Evolutionary conservation across 1,284 basidiomycete genomes (phyloP).

Genomic region (Agroathelia rolfsii): DNA sequence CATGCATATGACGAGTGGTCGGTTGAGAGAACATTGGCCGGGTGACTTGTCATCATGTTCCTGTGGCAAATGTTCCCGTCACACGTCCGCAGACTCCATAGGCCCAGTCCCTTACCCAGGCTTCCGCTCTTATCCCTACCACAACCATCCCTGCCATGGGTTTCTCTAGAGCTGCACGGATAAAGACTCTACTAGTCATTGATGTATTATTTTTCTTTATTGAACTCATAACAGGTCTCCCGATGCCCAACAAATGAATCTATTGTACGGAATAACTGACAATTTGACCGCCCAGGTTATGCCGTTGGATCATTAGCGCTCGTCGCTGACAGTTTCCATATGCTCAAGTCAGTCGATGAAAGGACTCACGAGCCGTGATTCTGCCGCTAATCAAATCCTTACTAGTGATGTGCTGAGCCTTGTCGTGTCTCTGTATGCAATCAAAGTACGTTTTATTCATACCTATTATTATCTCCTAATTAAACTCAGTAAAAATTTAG

Average conservation of each 20-base stretch:
- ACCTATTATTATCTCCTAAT: conserved; percentile 7
- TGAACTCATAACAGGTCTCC: conserved; percentile 74
- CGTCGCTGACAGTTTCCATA: conserved; percentile 96
- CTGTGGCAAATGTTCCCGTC: too few species aligned
- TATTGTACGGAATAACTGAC: background rate
- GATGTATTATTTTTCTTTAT: conserved; percentile 90
- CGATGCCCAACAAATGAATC: conserved; percentile 3
- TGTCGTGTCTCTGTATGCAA: conserved; percentile 92
- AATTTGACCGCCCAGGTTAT: conserved; percentile 52
- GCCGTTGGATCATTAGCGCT: conserved; percentile 90
- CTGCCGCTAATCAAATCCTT: conserved; percentile 11
- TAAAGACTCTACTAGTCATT: conserved; percentile 74
- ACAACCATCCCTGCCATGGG: conserved; percentile 28
- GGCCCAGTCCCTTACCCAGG: conserved; percentile 3
- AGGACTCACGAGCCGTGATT: too few species aligned
- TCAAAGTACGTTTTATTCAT: conserved; percentile 53
- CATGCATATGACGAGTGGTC: too few species aligned
- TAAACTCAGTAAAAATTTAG: too few species aligned
- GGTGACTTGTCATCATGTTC: too few species aligned
- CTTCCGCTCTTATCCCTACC: conserved; percentile 4
- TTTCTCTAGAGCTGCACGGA: conserved; percentile 67
- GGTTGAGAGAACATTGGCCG: too few species aligned
- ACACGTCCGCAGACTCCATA: too few species aligned
- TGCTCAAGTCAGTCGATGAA: conserved; percentile 85
- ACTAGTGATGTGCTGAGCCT: conserved; percentile 89